Conservation (phyloP, 495 filamentous ascomycete species). For the Penicilliopsis zonata region DNA sequence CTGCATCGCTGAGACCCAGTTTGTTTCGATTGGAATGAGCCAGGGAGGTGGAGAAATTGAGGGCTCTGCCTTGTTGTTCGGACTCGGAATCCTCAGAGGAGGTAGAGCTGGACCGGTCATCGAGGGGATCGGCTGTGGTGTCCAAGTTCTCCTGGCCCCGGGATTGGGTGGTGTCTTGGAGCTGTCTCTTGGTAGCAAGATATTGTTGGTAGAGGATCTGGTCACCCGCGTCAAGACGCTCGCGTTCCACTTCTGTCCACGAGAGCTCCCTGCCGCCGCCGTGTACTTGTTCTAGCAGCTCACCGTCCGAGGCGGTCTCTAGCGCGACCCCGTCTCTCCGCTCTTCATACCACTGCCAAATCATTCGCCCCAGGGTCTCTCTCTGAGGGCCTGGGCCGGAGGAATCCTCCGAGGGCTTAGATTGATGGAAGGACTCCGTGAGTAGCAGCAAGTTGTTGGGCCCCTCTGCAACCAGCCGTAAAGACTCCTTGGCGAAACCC, state of each 20-base stretch:
- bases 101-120: conserved; percentile 72
- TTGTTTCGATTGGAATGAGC: conserved; percentile 73
- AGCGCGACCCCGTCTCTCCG: conserved; percentile 48
- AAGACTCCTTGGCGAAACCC: conserved; percentile 85
- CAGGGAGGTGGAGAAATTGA: conserved; percentile 76
- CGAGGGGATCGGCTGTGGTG: conserved; percentile 61
- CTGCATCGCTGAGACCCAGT: conserved; percentile 68
- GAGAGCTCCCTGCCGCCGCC: conserved; percentile 49
- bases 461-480: conserved; percentile 62
- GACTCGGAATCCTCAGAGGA: conserved; percentile 82
- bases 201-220: conserved; percentile 78
- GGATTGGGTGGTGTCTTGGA: conserved; percentile 61
- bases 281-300: conserved; percentile 52
- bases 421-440: conserved; percentile 51
- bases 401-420: conserved; percentile 19
- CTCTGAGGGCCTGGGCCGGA: conserved; percentile 21
- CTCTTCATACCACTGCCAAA: conserved; percentile 69
- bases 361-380: conserved; percentile 39
- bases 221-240: conserved; percentile 60
- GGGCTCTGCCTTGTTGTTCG: conserved; percentile 81
- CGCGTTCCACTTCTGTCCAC: conserved; percentile 44
- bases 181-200: conserved; percentile 68
- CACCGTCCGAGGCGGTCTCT: conserved; percentile 43
- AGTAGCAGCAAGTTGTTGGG: conserved; percentile 72
- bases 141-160: conserved; percentile 54